A percentile compares a stretch with the other conserved stretches of the same genome.
phyloP scores from a whole-genome alignment of 352 stramenopile species.

The Globisporangium sylvaticum region DNA sequence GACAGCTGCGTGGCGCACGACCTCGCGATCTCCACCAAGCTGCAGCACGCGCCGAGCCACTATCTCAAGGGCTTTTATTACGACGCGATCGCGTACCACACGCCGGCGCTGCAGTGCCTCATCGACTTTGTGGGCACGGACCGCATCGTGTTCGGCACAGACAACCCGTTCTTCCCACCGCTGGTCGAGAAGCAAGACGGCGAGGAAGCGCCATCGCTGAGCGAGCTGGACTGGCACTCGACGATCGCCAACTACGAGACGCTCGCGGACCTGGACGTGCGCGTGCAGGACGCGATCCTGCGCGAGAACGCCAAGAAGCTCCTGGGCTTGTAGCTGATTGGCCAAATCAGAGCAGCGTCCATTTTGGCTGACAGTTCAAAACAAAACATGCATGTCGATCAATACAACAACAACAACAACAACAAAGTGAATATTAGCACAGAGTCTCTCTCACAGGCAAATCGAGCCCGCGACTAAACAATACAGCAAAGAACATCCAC shows the following conservation, averaged over 20 bases:
- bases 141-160: conserved; percentile 58
- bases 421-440: too few relatives aligned
- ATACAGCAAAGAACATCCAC: too few relatives aligned
- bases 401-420: not conserved
- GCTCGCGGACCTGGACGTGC: conserved; percentile 32
- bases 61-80: conserved; percentile 67
- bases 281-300: conserved; percentile 35
- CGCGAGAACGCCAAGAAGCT: conserved; percentile 35
- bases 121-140: conserved; percentile 49
- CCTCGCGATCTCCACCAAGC: conserved; percentile 27
- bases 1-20: conserved; percentile 65
- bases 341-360: too few relatives aligned
- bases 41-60: conserved; percentile 39
- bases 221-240: conserved; percentile 30
- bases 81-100: conserved; percentile 55
- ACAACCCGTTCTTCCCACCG: conserved; percentile 67
- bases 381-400: not conserved
- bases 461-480: too few relatives aligned
- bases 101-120: conserved; percentile 46
- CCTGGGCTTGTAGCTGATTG: conserved; percentile 22
- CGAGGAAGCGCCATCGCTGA: conserved; percentile 17
- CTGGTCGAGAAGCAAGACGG: not conserved
- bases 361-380: not conserved
- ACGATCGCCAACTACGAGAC: conserved; percentile 49
- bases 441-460: too few relatives aligned